Percentiles rank a stretch among this genome's conserved stretches.
These are phyloP conservation scores for Litchi chinensis DNA, from an alignment of 345 rosid species.

Conservation along the genomic window DNA sequence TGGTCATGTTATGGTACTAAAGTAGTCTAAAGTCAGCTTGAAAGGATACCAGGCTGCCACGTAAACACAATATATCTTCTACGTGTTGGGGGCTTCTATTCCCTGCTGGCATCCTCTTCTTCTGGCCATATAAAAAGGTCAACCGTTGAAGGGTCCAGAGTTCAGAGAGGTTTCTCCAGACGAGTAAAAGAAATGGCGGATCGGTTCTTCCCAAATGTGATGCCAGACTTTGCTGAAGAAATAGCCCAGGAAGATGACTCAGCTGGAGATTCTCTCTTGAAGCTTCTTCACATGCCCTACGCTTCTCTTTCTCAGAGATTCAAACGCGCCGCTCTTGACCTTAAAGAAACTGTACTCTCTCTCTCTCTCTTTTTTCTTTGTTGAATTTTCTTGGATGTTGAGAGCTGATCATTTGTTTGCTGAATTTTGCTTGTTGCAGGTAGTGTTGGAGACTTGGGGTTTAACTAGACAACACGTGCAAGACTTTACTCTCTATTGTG, in stretches of 20 bases:
- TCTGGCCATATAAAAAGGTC: neutral
- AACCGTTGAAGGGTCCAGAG: neutral
- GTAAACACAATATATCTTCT: neutral
- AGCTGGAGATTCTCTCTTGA: constrained; percentile 49
- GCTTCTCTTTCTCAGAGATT: constrained; percentile 54
- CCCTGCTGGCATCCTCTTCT: neutral
- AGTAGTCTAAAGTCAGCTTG: neutral
- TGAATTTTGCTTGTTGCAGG: constrained; percentile 32
- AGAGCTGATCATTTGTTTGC: constrained; percentile 13
- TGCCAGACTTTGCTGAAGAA: constrained; percentile 58
- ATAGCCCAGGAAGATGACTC: constrained; percentile 13
- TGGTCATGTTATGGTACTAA: no score
- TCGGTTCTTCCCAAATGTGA: constrained; percentile 60
- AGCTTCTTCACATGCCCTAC: constrained; percentile 70
- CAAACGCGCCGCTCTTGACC: constrained; percentile 62
- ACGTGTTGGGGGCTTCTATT: neutral
- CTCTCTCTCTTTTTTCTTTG: neutral
- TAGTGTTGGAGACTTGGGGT: constrained; percentile 62
- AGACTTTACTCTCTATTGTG: constrained; percentile 55
- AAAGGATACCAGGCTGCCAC: neutral
- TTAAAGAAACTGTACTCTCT: constrained; percentile 67
- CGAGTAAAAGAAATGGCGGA: constrained; percentile 48
- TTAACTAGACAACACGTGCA: constrained; percentile 39
- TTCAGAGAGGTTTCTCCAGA: neutral
- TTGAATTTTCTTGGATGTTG: neutral